Percentiles rank a stretch among this genome's conserved stretches.
Evolutionary conservation across 768 basidiomycete species (phyloP).

Genomic region (Daedaleopsis sinensis): DNA sequence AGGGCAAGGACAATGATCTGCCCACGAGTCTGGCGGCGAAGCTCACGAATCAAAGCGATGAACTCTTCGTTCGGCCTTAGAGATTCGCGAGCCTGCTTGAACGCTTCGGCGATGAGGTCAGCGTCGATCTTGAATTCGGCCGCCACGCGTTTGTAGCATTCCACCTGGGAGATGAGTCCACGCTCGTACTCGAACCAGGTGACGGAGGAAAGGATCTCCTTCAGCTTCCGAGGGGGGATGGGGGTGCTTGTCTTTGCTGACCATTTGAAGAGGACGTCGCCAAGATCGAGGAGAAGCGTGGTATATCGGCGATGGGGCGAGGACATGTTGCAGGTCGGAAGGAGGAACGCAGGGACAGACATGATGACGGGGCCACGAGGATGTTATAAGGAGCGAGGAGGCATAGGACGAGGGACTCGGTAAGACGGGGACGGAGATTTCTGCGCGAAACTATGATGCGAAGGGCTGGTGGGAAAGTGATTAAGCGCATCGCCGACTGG

Average conservation of each 20-base stretch:
- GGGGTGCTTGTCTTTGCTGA: conserved; percentile 47
- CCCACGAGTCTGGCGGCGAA: conserved; percentile 34
- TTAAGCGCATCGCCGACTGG: conserved; percentile 4
- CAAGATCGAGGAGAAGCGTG: conserved; percentile 55
- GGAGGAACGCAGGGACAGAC: conserved; percentile 1
- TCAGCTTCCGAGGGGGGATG: conserved; percentile 45
- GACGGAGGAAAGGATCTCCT: conserved; percentile 46
- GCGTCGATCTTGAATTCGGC: conserved; percentile 36
- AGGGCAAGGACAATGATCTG: conserved; percentile 52
- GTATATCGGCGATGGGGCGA: conserved; percentile 13
- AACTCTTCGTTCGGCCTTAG: conserved; percentile 48
- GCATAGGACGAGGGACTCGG: not conserved
- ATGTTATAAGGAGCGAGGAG: not conserved
- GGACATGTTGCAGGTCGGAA: conserved; percentile 25
- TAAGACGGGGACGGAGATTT: conserved; percentile 5
- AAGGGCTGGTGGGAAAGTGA: conserved; percentile 1
- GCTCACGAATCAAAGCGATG: conserved; percentile 47
- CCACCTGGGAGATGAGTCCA: conserved; percentile 46
- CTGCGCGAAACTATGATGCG: conserved; percentile 1
- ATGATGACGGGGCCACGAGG: not conserved
- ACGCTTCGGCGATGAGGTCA: conserved; percentile 44
- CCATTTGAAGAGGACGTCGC: conserved; percentile 61
- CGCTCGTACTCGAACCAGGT: conserved; percentile 60
- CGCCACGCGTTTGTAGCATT: conserved; percentile 47
- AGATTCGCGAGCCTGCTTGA: conserved; percentile 51